phyloP scores from a whole-genome alignment of 1,284 basidiomycete species.

The Tilletiaria anomala region DNA sequence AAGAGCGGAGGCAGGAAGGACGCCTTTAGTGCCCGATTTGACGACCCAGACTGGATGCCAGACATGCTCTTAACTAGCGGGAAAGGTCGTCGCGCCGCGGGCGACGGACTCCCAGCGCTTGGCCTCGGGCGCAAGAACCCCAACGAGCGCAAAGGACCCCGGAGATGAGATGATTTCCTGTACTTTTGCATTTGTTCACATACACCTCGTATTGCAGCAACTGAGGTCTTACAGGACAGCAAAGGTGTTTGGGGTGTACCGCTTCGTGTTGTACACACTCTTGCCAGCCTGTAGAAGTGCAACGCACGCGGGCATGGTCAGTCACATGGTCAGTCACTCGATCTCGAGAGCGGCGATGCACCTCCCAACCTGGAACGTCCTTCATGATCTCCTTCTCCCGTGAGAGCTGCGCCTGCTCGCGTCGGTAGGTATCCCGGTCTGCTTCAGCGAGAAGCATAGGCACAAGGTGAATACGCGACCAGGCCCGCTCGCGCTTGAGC shows the following conservation, averaged over 20 bases:
- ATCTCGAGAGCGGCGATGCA: constrained; percentile 6
- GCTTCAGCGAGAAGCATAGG: constrained; percentile 74
- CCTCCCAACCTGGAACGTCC: constrained; percentile 70
- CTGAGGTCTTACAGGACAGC: constrained; percentile 45
- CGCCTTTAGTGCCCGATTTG: constrained; percentile 26
- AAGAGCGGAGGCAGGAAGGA: constrained; percentile 20
- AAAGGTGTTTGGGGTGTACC: constrained; percentile 53
- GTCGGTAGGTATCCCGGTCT: constrained; percentile 76
- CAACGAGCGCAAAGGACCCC: constrained; percentile 13
- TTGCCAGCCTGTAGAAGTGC: constrained; percentile 51
- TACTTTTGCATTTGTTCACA: no score
- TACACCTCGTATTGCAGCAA: no score
- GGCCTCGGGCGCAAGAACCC: constrained; percentile 36
- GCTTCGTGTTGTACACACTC: constrained; percentile 69
- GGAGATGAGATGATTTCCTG: not conserved
- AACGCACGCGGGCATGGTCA: not conserved
- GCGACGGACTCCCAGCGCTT: constrained; percentile 24
- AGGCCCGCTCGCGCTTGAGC: constrained; percentile 77
- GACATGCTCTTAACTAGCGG: constrained; percentile 26
- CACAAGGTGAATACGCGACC: constrained; percentile 89
- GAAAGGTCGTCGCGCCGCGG: not conserved
- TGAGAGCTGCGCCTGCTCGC: constrained; percentile 60
- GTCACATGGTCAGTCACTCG: not conserved
- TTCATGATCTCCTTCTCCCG: constrained; percentile 90
- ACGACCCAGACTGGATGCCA: constrained; percentile 33